Evolutionary conservation across 495 filamentous ascomycete genomes (phyloP).

Genomic region (Chaetomium tenue): DNA sequence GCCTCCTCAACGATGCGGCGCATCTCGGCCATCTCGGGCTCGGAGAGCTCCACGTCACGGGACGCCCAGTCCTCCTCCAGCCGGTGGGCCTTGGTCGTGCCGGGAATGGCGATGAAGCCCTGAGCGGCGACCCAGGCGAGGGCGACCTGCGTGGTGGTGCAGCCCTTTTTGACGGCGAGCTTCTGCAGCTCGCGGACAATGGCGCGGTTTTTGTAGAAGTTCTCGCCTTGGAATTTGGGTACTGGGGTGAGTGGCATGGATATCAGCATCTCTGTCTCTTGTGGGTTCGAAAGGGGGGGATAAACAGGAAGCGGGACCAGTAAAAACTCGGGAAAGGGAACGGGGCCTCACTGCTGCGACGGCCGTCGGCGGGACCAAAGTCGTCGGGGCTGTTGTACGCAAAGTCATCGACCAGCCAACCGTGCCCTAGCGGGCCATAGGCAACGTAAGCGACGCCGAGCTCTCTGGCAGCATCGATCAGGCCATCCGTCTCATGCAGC

Average conservation of each 20-base stretch:
- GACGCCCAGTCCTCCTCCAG: conserved; percentile 40
- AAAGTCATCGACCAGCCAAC: conserved; percentile 49
- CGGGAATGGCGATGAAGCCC: conserved; percentile 50
- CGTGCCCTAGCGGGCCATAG: conserved; percentile 49
- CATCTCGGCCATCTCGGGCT: background rate
- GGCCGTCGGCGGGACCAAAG: conserved; percentile 47
- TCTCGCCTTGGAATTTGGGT: conserved; percentile 52
- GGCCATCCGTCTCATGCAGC: conserved; percentile 41
- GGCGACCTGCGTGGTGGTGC: conserved; percentile 44
- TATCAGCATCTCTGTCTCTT: background rate
- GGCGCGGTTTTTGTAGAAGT: conserved; percentile 49
- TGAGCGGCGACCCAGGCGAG: conserved; percentile 49
- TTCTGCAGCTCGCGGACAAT: conserved; percentile 49
- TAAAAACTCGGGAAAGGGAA: background rate
- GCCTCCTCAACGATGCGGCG: background rate
- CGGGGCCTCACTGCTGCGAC: conserved; percentile 26
- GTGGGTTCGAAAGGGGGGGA: too few species aligned
- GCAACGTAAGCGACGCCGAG: conserved; percentile 47
- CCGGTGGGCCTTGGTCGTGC: conserved; percentile 47
- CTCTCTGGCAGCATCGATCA: conserved; percentile 43
- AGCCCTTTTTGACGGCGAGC: conserved; percentile 44
- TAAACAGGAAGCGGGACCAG: too few species aligned
- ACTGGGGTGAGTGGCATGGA: conserved; percentile 25
- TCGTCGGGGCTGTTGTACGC: conserved; percentile 46
- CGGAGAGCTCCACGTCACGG: background rate